Percentiles rank a stretch among this genome's conserved stretches.
Conservation (phyloP, 306 rosid genomes). For the Glycine latifolia region DNA sequence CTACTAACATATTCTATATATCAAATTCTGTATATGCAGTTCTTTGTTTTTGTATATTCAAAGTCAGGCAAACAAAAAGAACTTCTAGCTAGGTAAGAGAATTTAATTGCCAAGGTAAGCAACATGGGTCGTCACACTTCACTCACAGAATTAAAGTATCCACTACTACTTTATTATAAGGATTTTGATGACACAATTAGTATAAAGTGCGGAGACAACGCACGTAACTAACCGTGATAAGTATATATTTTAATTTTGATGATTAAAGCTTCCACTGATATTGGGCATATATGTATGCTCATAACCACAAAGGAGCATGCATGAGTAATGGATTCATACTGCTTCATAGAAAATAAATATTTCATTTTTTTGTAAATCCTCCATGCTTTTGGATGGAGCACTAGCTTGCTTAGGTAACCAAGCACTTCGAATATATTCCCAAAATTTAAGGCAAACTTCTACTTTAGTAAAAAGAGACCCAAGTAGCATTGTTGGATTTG, state of each 20-base stretch:
- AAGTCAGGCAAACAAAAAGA: background rate
- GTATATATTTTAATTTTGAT: background rate
- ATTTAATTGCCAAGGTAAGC: slow-evolving; percentile 16
- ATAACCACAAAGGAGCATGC: background rate
- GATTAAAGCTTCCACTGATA: background rate
- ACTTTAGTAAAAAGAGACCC: background rate
- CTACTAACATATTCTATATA: slow-evolving; percentile 7
- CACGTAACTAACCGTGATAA: background rate
- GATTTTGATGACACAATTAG: background rate
- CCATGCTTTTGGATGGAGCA: slow-evolving; percentile 19
- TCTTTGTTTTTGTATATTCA: too few species aligned
- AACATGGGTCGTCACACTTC: background rate
- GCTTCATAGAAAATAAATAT: background rate
- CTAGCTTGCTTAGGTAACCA: slow-evolving; percentile 28
- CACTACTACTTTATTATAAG: background rate
- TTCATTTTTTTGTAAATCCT: background rate
- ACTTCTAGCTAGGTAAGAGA: background rate
- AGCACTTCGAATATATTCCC: background rate
- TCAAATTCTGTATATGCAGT: background rate
- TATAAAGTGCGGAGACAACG: slow-evolving; percentile 10
- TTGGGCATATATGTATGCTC: background rate
- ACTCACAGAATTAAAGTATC: background rate
- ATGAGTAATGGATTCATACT: slow-evolving; percentile 9
- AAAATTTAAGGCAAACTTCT: background rate
- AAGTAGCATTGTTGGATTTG: background rate